phyloP scores from a whole-genome alignment of 106 monocot genomes.

The Allium fistulosum region DNA sequence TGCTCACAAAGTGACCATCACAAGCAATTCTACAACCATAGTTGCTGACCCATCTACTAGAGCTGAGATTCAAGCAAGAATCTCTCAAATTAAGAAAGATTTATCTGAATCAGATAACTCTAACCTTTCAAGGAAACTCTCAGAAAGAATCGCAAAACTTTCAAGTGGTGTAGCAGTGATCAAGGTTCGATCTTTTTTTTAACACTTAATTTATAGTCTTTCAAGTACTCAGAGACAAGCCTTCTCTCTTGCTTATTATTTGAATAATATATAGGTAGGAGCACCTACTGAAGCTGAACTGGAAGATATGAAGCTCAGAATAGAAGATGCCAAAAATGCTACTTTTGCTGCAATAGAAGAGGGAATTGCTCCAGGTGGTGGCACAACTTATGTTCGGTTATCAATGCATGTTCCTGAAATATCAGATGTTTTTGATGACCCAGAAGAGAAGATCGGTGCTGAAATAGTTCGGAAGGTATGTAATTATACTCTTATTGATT shows the following conservation, averaged over 20 bases:
- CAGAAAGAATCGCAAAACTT: constrained; percentile 91
- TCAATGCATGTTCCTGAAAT: constrained; percentile 67
- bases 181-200: constrained; percentile 46
- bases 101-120: constrained; percentile 53
- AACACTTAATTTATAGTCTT: no score
- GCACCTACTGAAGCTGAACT: constrained; percentile 86
- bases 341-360: constrained; percentile 94
- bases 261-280: constrained; percentile 59
- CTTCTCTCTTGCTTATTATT: no score
- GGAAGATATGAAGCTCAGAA: constrained; percentile 86
- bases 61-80: constrained; percentile 91
- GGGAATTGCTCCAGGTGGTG: constrained; percentile 93
- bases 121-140: constrained; percentile 64
- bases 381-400: constrained; percentile 73
- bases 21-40: constrained; percentile 83
- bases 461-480: constrained; percentile 76
- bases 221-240: no score
- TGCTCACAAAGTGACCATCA: constrained; percentile 81
- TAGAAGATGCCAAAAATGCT: constrained; percentile 95
- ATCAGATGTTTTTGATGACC: constrained; percentile 43
- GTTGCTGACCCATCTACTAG: constrained; percentile 69
- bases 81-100: constrained; percentile 93
- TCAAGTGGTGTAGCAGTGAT: constrained; percentile 84
- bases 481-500: not conserved
- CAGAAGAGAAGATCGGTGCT: constrained; percentile 87